phyloP scores from a whole-genome alignment of 2,329 filamentous ascomycete genomes.

The Colletotrichum cuscutae region DNA sequence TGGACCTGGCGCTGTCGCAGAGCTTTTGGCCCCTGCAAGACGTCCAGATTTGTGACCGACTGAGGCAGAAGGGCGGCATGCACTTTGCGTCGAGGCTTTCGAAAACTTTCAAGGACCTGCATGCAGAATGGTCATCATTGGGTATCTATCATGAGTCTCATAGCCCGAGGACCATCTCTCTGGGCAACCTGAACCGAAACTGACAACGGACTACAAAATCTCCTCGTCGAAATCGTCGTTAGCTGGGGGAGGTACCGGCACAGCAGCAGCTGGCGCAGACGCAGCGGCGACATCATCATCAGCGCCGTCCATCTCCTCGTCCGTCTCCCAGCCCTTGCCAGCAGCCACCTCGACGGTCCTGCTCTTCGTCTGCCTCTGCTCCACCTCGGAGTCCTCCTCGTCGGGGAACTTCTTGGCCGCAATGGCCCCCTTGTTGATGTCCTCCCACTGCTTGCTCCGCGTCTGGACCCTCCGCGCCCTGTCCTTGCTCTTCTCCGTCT shows the following conservation, averaged over 20 bases:
- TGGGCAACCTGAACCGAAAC: neutral
- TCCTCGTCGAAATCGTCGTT: slow-evolving; percentile 34
- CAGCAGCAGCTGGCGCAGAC: neutral
- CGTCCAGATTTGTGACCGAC: neutral
- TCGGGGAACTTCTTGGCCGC: slow-evolving; percentile 24
- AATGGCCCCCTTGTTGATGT: slow-evolving; percentile 58
- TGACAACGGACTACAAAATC: slow-evolving; percentile 27
- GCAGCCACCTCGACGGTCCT: slow-evolving; percentile 37
- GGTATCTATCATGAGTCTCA: slow-evolving; percentile 35
- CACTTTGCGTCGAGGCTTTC: neutral
- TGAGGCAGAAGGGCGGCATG: too few species aligned
- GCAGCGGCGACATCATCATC: slow-evolving; percentile 17
- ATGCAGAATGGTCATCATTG: slow-evolving; percentile 17
- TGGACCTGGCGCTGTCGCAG: neutral
- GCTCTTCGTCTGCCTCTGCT: slow-evolving; percentile 27
- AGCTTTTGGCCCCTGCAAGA: neutral
- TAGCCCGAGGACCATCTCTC: slow-evolving; percentile 24
- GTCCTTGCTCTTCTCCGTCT: slow-evolving; percentile 65
- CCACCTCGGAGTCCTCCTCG: slow-evolving; percentile 40
- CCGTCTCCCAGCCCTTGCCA: slow-evolving; percentile 43
- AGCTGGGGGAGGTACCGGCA: neutral
- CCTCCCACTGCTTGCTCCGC: slow-evolving; percentile 67
- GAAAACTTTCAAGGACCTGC: neutral
- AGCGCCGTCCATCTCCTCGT: slow-evolving; percentile 48
- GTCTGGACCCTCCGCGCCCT: slow-evolving; percentile 58